phyloP scores from a whole-genome alignment of 1,284 basidiomycete genomes.

The Trichosporon coremiiforme region DNA sequence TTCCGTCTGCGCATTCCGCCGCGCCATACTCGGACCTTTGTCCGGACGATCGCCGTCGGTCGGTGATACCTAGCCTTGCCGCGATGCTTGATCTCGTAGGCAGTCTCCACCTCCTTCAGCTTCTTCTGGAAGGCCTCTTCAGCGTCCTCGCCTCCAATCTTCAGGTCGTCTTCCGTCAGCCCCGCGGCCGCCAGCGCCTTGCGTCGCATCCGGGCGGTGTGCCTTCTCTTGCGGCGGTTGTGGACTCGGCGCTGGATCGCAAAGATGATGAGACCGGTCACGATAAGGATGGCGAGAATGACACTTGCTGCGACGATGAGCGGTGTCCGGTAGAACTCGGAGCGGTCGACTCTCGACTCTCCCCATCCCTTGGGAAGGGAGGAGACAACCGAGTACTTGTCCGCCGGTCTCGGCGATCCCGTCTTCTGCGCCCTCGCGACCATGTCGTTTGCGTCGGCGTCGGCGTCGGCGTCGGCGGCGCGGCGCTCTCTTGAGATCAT shows the following conservation, averaged over 20 bases:
- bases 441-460: neutral
- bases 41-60: conserved; percentile 36
- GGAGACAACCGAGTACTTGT: neutral
- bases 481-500: neutral
- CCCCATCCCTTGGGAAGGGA: conserved; percentile 26
- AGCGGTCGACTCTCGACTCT: conserved; percentile 27
- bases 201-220: conserved; percentile 43
- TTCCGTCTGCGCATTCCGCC: conserved; percentile 33
- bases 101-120: conserved; percentile 42
- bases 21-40: conserved; percentile 48
- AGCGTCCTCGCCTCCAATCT: conserved; percentile 31
- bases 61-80: conserved; percentile 32
- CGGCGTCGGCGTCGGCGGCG: neutral
- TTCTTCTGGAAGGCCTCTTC: conserved; percentile 38
- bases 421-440: neutral
- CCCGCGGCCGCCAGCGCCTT: conserved; percentile 51
- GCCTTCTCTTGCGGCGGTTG: conserved; percentile 44
- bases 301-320: conserved; percentile 52
- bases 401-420: neutral
- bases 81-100: conserved; percentile 34
- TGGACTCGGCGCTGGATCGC: conserved; percentile 49
- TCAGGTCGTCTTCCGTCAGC: conserved; percentile 40
- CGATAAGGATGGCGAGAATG: conserved; percentile 49
- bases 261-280: conserved; percentile 49
- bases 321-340: conserved; percentile 51